Conservation (phyloP, 192 early-diverging fungal species). For the Gigaspora rosea region DNA sequence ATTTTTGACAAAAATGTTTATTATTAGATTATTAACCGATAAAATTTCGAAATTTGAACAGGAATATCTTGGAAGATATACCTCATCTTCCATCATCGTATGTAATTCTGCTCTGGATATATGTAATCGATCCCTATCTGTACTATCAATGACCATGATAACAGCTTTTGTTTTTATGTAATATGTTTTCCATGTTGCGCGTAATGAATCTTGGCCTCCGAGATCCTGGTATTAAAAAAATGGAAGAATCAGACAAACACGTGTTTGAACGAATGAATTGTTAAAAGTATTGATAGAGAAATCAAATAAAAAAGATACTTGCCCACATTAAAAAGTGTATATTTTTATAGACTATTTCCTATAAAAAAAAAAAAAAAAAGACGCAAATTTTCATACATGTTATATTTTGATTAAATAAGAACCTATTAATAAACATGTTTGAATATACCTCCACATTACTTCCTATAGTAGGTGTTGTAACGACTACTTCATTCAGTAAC, state of each 20-base stretch:
- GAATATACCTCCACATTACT: constrained; percentile 58
- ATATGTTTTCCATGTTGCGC: constrained; percentile 68
- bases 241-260: background rate
- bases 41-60: background rate
- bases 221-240: constrained; percentile 46
- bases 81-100: constrained; percentile 70
- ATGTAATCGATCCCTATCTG: constrained; percentile 62
- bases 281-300: background rate
- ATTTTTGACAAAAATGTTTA: background rate
- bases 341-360: constrained; percentile 66
- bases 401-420: background rate
- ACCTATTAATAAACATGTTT: background rate
- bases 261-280: background rate
- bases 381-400: background rate
- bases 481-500: constrained; percentile 61
- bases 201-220: constrained; percentile 63
- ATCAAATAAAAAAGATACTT: constrained; percentile 36
- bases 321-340: constrained; percentile 73
- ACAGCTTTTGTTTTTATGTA: constrained; percentile 69
- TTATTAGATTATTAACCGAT: background rate
- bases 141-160: constrained; percentile 74
- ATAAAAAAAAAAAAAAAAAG: background rate
- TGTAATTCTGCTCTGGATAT: constrained; percentile 64
- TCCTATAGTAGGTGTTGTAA: constrained; percentile 71
- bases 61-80: constrained; percentile 19